Evolutionary conservation across 805 yeast genomes (phyloP), one percentile per base, ranked within the genome.

Genomic region (Jamesozyma rosinii): DNA sequence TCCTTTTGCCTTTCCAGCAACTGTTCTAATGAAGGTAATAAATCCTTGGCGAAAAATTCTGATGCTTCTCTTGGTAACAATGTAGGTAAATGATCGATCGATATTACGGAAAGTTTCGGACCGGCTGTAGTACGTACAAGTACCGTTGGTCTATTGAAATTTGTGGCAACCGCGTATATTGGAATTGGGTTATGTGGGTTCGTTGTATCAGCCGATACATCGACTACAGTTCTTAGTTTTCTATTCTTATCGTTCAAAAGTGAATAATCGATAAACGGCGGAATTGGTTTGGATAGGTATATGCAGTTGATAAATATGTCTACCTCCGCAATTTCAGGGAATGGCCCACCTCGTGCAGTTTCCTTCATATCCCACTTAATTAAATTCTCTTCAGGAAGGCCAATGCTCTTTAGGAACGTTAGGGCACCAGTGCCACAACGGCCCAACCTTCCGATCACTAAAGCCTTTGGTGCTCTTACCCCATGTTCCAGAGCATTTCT

Each of bases 341-440:
- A 92, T 49, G 99, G 99, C 41, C 98, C 99, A 50, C 98, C 98
- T 67, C 75, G 79, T 53, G 92, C 81, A 46, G 99, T 92, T 72
- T 92, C 99, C 47, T 83, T 77, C 76, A 92, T 87, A 67, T 92
- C 99, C 99, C 99, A 92, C 71, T 85, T 83, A 56, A 75, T 63
- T 49, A 92, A 78, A 66, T 86, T 82, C 44, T 69, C 76, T 36
- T 85, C 92, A 42, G 97, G 95, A 45, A 92, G 69, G 46, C 99
- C 99, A 44, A 75, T 81, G 68, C 83, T 83, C 48, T 71, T 74
- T 67, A 86, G 76, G 44, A 89, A 72, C 51, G 84, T 94, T 54
- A 87, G 71, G 29, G 99, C 97, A 63, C 99, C 99, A 11, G 95
- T 80, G 43, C 99, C 99, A 70, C 97, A 92, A 72, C 99, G 83